Conservation (phyloP, 805 yeast species). For the Komagataella mondaviorum region DNA sequence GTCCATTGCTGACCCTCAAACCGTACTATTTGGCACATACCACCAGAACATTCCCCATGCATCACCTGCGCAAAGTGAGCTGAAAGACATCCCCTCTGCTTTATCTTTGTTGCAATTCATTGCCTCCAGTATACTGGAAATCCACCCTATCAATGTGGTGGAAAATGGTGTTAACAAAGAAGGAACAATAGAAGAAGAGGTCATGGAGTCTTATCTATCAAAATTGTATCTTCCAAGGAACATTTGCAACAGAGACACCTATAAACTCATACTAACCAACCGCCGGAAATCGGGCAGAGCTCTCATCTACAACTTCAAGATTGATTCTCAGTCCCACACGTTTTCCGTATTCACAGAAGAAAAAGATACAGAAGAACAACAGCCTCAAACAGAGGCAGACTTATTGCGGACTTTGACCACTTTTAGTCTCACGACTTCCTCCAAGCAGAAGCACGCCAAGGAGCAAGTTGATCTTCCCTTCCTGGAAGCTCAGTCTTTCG, state of each 20-base stretch:
- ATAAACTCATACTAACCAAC: conserved; percentile 41
- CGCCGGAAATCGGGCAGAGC: conserved; percentile 83
- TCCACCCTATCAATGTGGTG: conserved; percentile 26
- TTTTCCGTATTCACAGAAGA: conserved; percentile 10
- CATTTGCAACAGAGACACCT: conserved; percentile 28
- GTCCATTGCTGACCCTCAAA: conserved; percentile 21
- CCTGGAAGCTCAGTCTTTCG: conserved; percentile 70
- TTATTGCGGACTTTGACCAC: conserved; percentile 70
- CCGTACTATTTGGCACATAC: conserved; percentile 19
- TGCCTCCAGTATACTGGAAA: conserved; percentile 61
- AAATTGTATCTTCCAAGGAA: conserved; percentile 35
- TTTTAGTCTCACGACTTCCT: conserved; percentile 67
- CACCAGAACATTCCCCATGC: conserved; percentile 18
- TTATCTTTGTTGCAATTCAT: conserved; percentile 46
- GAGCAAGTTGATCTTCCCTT: conserved; percentile 88
- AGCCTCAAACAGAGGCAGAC: conserved; percentile 29
- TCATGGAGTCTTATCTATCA: conserved; percentile 23
- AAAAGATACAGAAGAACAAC: conserved; percentile 12
- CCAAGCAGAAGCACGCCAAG: conserved; percentile 61
- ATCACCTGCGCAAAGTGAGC: conserved; percentile 1
- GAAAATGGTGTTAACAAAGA: conserved; percentile 2
- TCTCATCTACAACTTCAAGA: conserved; percentile 34
- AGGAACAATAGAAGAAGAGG: conserved; percentile 29
- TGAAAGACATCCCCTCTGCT: conserved; percentile 37
- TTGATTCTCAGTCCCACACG: conserved; percentile 34